These are phyloP conservation scores for Hyphodiscus hymeniophilus DNA, from an alignment of 495 filamentous ascomycete species.

Conservation along the genomic window DNA sequence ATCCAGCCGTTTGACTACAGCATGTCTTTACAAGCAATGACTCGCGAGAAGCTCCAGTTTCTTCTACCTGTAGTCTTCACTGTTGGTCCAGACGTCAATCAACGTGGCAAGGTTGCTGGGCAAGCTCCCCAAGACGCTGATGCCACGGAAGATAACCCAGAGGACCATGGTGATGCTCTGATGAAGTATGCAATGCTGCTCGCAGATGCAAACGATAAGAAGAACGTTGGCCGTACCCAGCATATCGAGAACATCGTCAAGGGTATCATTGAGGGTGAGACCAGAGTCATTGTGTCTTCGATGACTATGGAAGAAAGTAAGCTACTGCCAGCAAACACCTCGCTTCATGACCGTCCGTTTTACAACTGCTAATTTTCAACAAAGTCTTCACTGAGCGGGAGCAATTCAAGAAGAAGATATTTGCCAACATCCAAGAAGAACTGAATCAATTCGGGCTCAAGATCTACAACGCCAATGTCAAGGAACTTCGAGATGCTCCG, in stretches of 20 bases:
- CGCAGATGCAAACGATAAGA: slow-evolving; percentile 42
- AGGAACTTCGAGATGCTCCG: slow-evolving; percentile 73
- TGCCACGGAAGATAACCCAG: slow-evolving; percentile 16
- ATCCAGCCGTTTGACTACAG: slow-evolving; percentile 72
- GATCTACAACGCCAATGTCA: slow-evolving; percentile 73
- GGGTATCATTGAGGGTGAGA: slow-evolving; percentile 84
- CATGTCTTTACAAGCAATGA: slow-evolving; percentile 75
- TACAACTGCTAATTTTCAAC: too few relatives aligned
- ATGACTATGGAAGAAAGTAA: slow-evolving; percentile 76
- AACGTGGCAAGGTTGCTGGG: slow-evolving; percentile 29
- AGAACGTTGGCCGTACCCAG: slow-evolving; percentile 18
- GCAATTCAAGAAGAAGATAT: slow-evolving; percentile 69
- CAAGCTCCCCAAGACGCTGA: not conserved
- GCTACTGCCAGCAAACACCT: too few relatives aligned
- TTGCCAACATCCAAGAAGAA: slow-evolving; percentile 68
- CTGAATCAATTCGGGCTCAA: slow-evolving; percentile 64
- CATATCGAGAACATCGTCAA: slow-evolving; percentile 81
- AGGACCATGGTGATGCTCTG: slow-evolving; percentile 38
- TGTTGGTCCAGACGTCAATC: slow-evolving; percentile 64
- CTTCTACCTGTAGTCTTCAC: slow-evolving; percentile 77
- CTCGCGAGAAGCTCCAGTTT: slow-evolving; percentile 73
- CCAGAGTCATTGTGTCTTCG: slow-evolving; percentile 59
- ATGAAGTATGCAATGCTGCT: slow-evolving; percentile 72
- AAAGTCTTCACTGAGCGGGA: slow-evolving; percentile 70
- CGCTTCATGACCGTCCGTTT: too few relatives aligned